Conservation (phyloP, 768 basidiomycete genomes). For the Chalciporus sphaerocephalus region DNA sequence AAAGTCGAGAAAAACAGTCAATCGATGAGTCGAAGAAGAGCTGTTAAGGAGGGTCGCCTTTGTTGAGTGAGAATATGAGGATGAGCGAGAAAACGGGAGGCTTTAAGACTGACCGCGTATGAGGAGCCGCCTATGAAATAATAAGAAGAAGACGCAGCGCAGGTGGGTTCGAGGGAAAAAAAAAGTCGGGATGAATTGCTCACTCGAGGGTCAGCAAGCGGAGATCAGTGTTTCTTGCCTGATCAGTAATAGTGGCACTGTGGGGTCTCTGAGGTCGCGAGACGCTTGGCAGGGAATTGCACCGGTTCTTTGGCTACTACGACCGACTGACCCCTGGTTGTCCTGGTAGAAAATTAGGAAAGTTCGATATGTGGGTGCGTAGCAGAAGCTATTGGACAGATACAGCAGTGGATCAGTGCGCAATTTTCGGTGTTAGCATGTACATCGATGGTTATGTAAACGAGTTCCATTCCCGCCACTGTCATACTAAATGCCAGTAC, state of each 20-base stretch:
- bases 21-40: conserved; percentile 9
- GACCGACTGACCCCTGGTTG: conserved; percentile 7
- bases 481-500: too few relatives aligned
- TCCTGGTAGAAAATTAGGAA: conserved; percentile 20
- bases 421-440: conserved; percentile 16
- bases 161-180: conserved; percentile 12
- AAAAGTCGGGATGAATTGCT: conserved; percentile 30
- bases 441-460: conserved; percentile 22
- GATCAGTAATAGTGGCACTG: conserved; percentile 66
- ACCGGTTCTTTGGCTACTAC: too few relatives aligned
- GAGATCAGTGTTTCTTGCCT: conserved; percentile 73
- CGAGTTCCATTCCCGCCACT: conserved; percentile 6
- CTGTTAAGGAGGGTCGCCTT: conserved; percentile 81
- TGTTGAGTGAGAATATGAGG: conserved; percentile 19
- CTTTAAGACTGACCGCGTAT: conserved; percentile 56
- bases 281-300: not conserved
- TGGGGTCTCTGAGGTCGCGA: conserved; percentile 39
- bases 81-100: conserved; percentile 3
- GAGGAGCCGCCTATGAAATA: conserved; percentile 61
- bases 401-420: conserved; percentile 12
- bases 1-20: conserved; percentile 4
- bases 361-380: conserved; percentile 18
- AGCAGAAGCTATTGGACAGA: conserved; percentile 21
- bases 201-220: conserved; percentile 79
- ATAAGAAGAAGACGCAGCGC: conserved; percentile 11